phyloP scores from a whole-genome alignment of 495 filamentous ascomycete genomes.

The Aspergillus avenaceus region DNA sequence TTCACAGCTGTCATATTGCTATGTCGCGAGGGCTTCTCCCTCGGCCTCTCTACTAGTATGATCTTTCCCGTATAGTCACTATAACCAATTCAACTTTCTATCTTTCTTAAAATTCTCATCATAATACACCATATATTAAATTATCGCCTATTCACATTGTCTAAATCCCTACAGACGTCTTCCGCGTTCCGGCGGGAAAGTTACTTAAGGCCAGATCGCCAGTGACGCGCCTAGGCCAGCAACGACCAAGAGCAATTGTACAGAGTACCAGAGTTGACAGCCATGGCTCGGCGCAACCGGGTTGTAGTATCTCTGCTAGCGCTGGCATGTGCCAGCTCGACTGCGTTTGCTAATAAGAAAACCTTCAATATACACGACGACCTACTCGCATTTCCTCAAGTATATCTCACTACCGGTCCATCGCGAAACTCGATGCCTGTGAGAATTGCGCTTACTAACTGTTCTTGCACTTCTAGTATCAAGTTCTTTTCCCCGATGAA shows the following conservation, averaged over 20 bases:
- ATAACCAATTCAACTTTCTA: neutral
- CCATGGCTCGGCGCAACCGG: conserved; percentile 26
- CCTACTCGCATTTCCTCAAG: conserved; percentile 87
- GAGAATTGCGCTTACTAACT: no score
- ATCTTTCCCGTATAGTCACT: neutral
- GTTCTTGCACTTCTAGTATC: conserved; percentile 55
- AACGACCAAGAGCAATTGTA: neutral
- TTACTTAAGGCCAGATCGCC: conserved; percentile 8
- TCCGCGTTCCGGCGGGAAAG: no score
- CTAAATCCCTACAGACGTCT: no score
- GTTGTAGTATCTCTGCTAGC: conserved; percentile 25
- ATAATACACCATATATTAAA: no score
- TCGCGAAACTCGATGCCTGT: no score
- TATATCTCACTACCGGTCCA: conserved; percentile 30
- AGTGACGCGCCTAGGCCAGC: neutral
- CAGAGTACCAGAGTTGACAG: neutral
- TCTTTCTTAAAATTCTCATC: neutral
- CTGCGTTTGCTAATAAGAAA: conserved; percentile 49
- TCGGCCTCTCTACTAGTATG: neutral
- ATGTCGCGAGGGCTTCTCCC: neutral
- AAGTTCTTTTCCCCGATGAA: conserved; percentile 72
- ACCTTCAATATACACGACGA: conserved; percentile 86
- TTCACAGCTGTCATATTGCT: conserved; percentile 9
- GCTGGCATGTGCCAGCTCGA: conserved; percentile 33
- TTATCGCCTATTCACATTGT: no score